A percentile compares a stretch with the other conserved stretches of the same genome.
Conservation (phyloP, 2,329 filamentous ascomycete genomes). For the Fusarium denticulatum region DNA sequence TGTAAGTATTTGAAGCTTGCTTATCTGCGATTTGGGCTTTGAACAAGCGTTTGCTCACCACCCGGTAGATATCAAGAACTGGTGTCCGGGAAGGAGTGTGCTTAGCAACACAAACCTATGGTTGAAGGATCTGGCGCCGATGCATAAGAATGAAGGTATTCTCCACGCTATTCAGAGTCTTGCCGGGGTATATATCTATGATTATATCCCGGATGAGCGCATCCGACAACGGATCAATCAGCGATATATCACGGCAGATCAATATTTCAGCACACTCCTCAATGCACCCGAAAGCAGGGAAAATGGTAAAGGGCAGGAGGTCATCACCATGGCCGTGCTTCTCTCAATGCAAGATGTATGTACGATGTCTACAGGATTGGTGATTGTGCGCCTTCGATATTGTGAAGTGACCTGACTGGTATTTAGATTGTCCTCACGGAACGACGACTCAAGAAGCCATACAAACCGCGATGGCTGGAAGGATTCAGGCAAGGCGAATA, state of each 20-base stretch:
- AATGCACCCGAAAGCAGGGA: constrained; percentile 33
- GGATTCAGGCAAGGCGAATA: constrained; percentile 50
- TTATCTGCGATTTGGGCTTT: background rate
- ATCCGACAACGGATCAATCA: constrained; percentile 49
- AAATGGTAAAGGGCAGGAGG: constrained; percentile 43
- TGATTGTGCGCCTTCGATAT: background rate
- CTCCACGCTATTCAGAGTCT: constrained; percentile 53
- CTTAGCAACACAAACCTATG: constrained; percentile 52
- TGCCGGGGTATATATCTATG: constrained; percentile 54
- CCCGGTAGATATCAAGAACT: constrained; percentile 50
- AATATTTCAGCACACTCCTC: constrained; percentile 45
- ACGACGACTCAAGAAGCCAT: constrained; percentile 47
- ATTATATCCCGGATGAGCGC: constrained; percentile 49
- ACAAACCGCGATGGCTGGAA: constrained; percentile 51
- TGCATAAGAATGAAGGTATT: constrained; percentile 50
- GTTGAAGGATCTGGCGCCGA: constrained; percentile 53
- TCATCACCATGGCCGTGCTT: constrained; percentile 51
- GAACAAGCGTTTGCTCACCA: background rate
- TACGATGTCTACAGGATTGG: background rate
- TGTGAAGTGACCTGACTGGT: background rate
- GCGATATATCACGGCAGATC: constrained; percentile 46
- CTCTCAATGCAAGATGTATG: constrained; percentile 54
- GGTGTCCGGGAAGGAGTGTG: constrained; percentile 54
- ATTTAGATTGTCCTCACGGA: constrained; percentile 51
- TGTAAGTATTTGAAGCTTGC: constrained; percentile 42